Evolutionary conservation across 1,284 basidiomycete species (phyloP), one percentile per base, ranked within the genome.

Genomic region (Tilletiopsis washingtonensis): DNA sequence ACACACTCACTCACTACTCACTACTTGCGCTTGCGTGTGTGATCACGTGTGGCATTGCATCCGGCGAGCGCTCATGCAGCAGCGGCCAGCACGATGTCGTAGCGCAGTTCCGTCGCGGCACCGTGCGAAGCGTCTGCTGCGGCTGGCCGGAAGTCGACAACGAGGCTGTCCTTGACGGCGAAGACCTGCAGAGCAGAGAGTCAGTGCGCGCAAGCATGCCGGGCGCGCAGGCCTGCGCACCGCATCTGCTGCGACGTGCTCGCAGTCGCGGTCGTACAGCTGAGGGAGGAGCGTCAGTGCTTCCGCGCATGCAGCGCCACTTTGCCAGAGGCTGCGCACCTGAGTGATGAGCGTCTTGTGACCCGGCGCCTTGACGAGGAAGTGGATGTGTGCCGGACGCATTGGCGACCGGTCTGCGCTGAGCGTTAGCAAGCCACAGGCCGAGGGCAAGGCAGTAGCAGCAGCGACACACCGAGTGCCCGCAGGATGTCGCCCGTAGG

Each of bases 131-230:
- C n/a, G n/a, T n/a, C n/a, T 46, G 44, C 60, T 25, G 25, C 49
- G 42, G 57, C 66, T 46, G 43, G 26, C 26, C 6, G 56, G 47
- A 74, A 73, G 36, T 74, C 65, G 46, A 74, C 61, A 6, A 71
- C 57, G 25, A 74, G 61, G 20, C 56, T 61, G 45, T 68, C 68
- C 60, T 75, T 75, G 56, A 75, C 74, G 17, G 75, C 75, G 42
- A 76, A 76, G 34, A 76, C 75, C 27, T 71, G 61, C 40, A 58
- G 49, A 51, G 74, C 69, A 42, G 75, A 76, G 45, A 76, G 56
- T 53, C 72, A 69, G 0, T 68, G 69, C 9, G 72, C 61, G 15
- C 72, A 60, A 2, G 59, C 59, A 50, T 62, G 63, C 63, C 68
- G 63, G 23, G 60, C 65, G 21, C 11, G 29, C 21, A 25, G n/a